Evolutionary conservation across 2,329 filamentous ascomycete genomes (phyloP), one percentile per base, ranked within the genome.

Genomic region (Arthrobotrys musiformis): DNA sequence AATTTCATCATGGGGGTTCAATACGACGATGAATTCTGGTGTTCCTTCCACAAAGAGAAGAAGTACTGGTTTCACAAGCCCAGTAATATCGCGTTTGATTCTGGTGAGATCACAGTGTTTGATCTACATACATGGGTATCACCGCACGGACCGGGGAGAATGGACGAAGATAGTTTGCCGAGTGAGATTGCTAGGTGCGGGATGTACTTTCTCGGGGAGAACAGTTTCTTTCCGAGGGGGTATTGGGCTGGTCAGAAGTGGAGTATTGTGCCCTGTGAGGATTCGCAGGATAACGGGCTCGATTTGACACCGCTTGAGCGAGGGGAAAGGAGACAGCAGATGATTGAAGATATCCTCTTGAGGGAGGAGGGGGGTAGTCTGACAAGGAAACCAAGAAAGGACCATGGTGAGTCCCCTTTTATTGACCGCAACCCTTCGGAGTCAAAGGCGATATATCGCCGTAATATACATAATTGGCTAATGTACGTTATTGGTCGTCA

Each of bases 41-140:
- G 69, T 0, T 37, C 48, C 1, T 76, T 64, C 30, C 46, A 66
- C 19, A 9, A 24, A 28, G 46, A 40, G n/a, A 26, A 50, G 3
- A 56, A 8, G 5, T 76, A 76, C 22, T 66, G 28, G 30, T 70
- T 76, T n/a, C 28, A 70, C 9, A 40, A 76, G 9, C 22, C 26
- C 7, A 26, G 19, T 19, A 42, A 8, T 8, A 1, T 5, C 4
- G 40, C 40, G 5, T 19, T 42, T 4, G 4, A 19, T 7, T 42
- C 40, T 2, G 28, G 3, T 1, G 28, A 22, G 15, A 13, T 28
- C n/a, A 56, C 28, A 11, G 28, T n/a, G 3, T 69, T 69, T 26
- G 58, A 70, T 61, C n/a, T 56, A n/a, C 19, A 35, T 2, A 28
- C 13, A 3, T 76, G 35, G 17, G n/a, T 52, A 1, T 50, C 42